Evolutionary conservation across 2,329 filamentous ascomycete genomes (phyloP).

Genomic region (Fusarium graminum): DNA sequence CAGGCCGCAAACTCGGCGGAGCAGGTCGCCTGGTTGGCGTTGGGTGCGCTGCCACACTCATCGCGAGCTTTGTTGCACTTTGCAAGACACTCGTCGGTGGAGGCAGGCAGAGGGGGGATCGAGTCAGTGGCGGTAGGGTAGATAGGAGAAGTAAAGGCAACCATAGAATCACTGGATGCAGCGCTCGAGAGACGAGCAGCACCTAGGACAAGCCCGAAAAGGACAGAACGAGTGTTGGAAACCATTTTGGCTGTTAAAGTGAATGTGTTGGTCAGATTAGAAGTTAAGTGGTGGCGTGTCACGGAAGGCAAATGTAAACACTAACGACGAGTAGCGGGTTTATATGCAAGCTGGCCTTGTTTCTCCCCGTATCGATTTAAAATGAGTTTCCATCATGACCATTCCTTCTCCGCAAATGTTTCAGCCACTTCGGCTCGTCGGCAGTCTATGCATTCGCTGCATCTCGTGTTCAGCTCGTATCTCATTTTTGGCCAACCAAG

Average conservation of each 20-base stretch:
- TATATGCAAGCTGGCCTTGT: background rate
- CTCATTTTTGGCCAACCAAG: background rate
- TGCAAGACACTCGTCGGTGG: constrained; percentile 14
- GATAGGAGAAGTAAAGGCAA: background rate
- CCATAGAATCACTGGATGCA: background rate
- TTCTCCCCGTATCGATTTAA: background rate
- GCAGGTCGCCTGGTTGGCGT: constrained; percentile 22
- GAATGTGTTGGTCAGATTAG: background rate
- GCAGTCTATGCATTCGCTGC: background rate
- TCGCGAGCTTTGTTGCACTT: constrained; percentile 14
- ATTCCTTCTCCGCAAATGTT: background rate
- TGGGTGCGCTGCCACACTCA: background rate
- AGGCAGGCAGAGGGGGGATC: background rate
- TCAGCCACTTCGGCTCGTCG: background rate
- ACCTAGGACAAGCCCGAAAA: constrained; percentile 17
- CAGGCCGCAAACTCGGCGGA: constrained; percentile 5
- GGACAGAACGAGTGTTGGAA: constrained; percentile 22
- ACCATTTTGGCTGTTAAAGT: constrained; percentile 8
- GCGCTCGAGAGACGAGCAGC: constrained; percentile 18
- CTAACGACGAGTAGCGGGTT: background rate
- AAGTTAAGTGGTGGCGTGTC: background rate
- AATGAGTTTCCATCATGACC: background rate
- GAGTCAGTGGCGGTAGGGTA: constrained; percentile 16
- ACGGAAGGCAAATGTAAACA: background rate
- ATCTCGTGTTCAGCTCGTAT: background rate